Evolutionary conservation across 257 asterid genomes (phyloP).

Genomic region (Anisodus tanguticus): DNA sequence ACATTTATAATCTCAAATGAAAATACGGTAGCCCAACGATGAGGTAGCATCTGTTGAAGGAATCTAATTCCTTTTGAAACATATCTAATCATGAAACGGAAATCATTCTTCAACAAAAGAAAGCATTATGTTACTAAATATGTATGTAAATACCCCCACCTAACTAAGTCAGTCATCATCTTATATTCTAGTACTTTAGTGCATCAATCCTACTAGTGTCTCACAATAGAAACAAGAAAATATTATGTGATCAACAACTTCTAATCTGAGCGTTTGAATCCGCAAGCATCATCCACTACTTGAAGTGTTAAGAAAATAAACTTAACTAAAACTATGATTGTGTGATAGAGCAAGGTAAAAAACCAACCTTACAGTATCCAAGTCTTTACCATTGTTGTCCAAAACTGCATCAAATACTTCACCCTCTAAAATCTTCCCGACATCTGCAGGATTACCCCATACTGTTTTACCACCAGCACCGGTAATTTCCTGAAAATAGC

Average conservation of each 20-base stretch:
- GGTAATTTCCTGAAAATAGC: constrained; percentile 74
- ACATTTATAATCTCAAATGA: background rate
- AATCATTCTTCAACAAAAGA: background rate
- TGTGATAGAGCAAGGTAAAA: background rate
- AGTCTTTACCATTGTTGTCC: constrained; percentile 97
- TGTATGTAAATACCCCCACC: background rate
- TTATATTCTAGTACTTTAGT: background rate
- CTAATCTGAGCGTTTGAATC: background rate
- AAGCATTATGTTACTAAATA: background rate
- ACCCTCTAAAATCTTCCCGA: constrained; percentile 78
- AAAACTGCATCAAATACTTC: constrained; percentile 77
- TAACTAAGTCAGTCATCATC: background rate
- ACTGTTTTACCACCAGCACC: constrained; percentile 82
- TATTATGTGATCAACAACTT: background rate
- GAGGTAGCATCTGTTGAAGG: background rate
- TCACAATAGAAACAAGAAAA: constrained; percentile 2
- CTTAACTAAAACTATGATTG: background rate
- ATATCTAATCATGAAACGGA: background rate
- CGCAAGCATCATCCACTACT: background rate
- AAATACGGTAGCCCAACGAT: background rate
- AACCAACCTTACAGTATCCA: constrained; percentile 78
- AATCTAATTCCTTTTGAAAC: background rate
- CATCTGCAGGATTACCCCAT: constrained; percentile 83
- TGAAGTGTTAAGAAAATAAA: background rate
- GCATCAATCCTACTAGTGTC: background rate